Percentiles rank a stretch among this genome's conserved stretches.
These are phyloP conservation scores for Rhizopus stolonifer DNA, from an alignment of 371 early-diverging fungal species.

Conservation along the genomic window DNA sequence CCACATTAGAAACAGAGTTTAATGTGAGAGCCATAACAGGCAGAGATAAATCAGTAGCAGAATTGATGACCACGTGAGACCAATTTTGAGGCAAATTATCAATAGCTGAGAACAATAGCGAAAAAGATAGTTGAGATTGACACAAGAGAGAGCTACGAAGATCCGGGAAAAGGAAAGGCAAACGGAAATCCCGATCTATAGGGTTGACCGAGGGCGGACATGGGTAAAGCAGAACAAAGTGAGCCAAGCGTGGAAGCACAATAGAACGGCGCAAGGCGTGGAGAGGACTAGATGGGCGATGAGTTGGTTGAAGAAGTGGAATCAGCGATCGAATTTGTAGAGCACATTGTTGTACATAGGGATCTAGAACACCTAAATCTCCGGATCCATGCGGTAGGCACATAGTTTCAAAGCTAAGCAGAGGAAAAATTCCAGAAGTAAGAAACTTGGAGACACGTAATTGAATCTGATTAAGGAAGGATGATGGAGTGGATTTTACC, in stretches of 20 bases:
- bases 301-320: background rate
- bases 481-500: slow-evolving; percentile 2
- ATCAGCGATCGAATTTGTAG: slow-evolving; percentile 5
- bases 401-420: background rate
- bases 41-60: too few relatives aligned
- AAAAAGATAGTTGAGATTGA: too few relatives aligned
- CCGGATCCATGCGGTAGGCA: too few relatives aligned
- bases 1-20: too few relatives aligned
- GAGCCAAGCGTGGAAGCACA: background rate
- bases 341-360: background rate
- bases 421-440: slow-evolving; percentile 11
- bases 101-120: too few relatives aligned
- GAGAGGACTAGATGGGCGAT: background rate
- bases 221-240: background rate
- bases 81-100: too few relatives aligned
- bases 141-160: too few relatives aligned
- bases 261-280: background rate
- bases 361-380: slow-evolving; percentile 13
- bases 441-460: slow-evolving; percentile 11
- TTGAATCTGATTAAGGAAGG: background rate
- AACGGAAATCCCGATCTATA: too few relatives aligned
- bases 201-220: too few relatives aligned
- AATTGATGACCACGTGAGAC: too few relatives aligned
- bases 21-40: too few relatives aligned
- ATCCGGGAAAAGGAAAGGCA: too few relatives aligned